A percentile compares a stretch with the other conserved stretches of the same genome.
Conservation (phyloP, 306 rosid genomes). For the Ceratonia siliqua region DNA sequence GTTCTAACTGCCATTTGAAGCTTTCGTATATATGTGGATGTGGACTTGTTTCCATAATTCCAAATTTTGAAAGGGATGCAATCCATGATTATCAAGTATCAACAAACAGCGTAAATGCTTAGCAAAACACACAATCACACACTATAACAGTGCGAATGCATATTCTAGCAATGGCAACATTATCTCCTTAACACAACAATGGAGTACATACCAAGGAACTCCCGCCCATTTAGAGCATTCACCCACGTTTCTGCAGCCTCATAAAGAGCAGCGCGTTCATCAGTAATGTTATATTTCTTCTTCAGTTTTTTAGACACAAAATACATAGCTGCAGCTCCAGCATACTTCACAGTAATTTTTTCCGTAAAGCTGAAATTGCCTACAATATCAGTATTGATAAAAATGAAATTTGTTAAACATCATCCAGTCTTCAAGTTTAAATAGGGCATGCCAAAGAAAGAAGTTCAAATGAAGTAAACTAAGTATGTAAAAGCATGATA, state of each 20-base stretch:
- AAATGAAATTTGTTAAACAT: not conserved
- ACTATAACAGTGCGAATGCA: not conserved
- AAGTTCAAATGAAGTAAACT: constrained; percentile 15
- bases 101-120: not conserved
- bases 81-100: not conserved
- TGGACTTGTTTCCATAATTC: not conserved
- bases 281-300: constrained; percentile 92
- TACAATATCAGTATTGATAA: constrained; percentile 36
- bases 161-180: constrained; percentile 16
- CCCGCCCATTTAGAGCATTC: constrained; percentile 81
- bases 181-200: constrained; percentile 8
- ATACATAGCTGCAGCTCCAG: constrained; percentile 98
- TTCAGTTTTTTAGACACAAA: constrained; percentile 91
- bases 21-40: not conserved
- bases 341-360: constrained; percentile 81
- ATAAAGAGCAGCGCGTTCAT: constrained; percentile 91
- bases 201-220: constrained; percentile 74
- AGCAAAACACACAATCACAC: not conserved
- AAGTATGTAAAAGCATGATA: constrained; percentile 8
- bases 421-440: constrained; percentile 21
- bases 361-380: constrained; percentile 85
- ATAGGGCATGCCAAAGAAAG: constrained; percentile 19
- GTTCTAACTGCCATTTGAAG: not conserved
- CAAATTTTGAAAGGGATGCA: not conserved
- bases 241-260: constrained; percentile 99